These are phyloP conservation scores for Magnolia changhungtana DNA, from an alignment of 164 flowering plant species.

Conservation along the genomic window DNA sequence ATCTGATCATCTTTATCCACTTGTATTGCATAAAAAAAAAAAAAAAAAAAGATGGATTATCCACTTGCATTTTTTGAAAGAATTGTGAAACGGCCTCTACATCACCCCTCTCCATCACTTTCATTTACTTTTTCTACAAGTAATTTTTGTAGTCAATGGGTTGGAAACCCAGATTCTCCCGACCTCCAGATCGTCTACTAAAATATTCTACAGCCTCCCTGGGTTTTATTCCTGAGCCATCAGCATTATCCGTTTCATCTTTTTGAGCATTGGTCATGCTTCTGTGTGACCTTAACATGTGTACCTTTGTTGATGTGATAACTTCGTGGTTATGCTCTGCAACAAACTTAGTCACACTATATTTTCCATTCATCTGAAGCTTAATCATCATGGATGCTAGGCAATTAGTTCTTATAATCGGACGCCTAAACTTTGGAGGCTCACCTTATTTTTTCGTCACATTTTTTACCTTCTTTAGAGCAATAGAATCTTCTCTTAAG, in stretches of 20 bases:
- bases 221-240: background rate
- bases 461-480: background rate
- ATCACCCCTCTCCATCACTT: background rate
- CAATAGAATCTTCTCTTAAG: background rate
- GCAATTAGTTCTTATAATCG: background rate
- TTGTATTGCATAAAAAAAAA: slow-evolving; percentile 12
- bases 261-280: no score
- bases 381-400: background rate
- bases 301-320: background rate
- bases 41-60: slow-evolving; percentile 11
- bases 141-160: background rate
- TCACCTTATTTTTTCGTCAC: background rate
- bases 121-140: background rate
- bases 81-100: slow-evolving; percentile 4
- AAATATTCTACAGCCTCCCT: background rate
- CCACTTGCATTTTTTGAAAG: slow-evolving; percentile 7
- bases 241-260: no score
- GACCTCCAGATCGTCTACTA: background rate
- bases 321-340: background rate
- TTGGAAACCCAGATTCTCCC: background rate
- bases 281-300: background rate
- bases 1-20: slow-evolving; percentile 14
- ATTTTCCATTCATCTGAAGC: background rate
- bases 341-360: background rate
- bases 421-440: background rate